Evolutionary conservation across 768 basidiomycete genomes (phyloP).

Genomic region (Pulveroboletus frians): DNA sequence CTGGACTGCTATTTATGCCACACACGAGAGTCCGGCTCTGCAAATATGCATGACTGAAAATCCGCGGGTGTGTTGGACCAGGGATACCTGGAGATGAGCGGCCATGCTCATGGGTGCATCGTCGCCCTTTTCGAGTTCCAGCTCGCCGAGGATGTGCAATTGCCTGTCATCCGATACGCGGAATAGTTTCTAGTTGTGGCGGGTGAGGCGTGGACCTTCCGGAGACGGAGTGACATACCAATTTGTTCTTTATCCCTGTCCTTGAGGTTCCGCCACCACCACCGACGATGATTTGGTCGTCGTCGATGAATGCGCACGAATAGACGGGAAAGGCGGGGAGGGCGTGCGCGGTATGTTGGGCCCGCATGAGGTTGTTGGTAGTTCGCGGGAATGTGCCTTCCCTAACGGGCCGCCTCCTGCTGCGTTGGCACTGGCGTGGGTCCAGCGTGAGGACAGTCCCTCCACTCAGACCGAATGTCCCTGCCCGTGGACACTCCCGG

Average conservation of each 20-base stretch:
- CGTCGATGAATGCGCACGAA: constrained; percentile 72
- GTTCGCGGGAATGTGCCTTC: constrained; percentile 23
- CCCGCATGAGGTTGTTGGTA: too few relatives aligned
- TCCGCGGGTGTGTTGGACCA: neutral
- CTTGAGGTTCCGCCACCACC: constrained; percentile 86
- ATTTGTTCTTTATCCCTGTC: constrained; percentile 90
- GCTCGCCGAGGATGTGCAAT: constrained; percentile 58
- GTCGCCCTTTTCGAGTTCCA: constrained; percentile 72
- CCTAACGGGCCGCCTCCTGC: neutral
- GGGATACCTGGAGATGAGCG: constrained; percentile 51
- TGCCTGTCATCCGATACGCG: constrained; percentile 48
- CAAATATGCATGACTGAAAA: neutral
- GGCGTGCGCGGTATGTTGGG: constrained; percentile 72
- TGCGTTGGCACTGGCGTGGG: neutral
- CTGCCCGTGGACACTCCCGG: constrained; percentile 15
- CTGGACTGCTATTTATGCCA: constrained; percentile 78
- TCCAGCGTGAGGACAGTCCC: neutral
- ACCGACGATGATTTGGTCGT: constrained; percentile 71
- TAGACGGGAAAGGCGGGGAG: constrained; percentile 85
- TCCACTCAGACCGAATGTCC: constrained; percentile 7
- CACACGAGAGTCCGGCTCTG: constrained; percentile 61
- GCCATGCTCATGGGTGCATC: constrained; percentile 98
- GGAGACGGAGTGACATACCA: constrained; percentile 42
- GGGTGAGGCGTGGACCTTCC: constrained; percentile 2
- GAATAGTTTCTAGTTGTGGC: constrained; percentile 56